Conservation (phyloP, 2,329 filamentous ascomycete genomes). For the Camptophora hylomeconis region DNA sequence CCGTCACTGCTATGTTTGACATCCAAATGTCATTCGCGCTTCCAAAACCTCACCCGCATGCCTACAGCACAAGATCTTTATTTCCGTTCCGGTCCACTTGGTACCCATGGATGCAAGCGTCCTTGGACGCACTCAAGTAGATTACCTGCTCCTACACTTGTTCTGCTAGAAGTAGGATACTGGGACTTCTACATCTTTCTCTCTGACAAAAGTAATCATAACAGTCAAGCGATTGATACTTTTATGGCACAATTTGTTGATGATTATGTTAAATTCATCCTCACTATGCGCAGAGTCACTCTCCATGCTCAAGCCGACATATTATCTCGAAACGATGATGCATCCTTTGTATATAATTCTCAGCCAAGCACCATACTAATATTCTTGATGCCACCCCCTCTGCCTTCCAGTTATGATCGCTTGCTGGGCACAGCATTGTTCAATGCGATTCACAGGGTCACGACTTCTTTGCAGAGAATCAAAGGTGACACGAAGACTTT, state of each 20-base stretch:
- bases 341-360: slow-evolving; percentile 13
- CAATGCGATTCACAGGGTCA: too few species aligned
- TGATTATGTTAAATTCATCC: slow-evolving; percentile 22
- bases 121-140: too few species aligned
- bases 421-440: too few species aligned
- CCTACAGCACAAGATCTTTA: slow-evolving; percentile 11
- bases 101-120: slow-evolving; percentile 20
- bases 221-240: slow-evolving; percentile 3
- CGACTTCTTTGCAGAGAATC: too few species aligned
- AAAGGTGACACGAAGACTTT: slow-evolving; percentile 24
- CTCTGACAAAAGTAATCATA: slow-evolving; percentile 3
- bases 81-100: slow-evolving; percentile 17
- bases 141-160: slow-evolving; percentile 23
- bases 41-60: too few species aligned
- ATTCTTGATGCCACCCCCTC: too few species aligned
- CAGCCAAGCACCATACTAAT: slow-evolving; percentile 20
- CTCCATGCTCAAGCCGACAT: too few species aligned
- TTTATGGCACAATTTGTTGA: slow-evolving; percentile 7
- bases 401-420: too few species aligned
- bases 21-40: too few species aligned
- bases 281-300: slow-evolving; percentile 23
- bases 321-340: slow-evolving; percentile 5
- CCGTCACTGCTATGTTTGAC: too few species aligned
- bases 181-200: slow-evolving; percentile 7
- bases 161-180: slow-evolving; percentile 17